Conservation (phyloP, 2,329 filamentous ascomycete genomes). For the Aspergillus hortae region DNA sequence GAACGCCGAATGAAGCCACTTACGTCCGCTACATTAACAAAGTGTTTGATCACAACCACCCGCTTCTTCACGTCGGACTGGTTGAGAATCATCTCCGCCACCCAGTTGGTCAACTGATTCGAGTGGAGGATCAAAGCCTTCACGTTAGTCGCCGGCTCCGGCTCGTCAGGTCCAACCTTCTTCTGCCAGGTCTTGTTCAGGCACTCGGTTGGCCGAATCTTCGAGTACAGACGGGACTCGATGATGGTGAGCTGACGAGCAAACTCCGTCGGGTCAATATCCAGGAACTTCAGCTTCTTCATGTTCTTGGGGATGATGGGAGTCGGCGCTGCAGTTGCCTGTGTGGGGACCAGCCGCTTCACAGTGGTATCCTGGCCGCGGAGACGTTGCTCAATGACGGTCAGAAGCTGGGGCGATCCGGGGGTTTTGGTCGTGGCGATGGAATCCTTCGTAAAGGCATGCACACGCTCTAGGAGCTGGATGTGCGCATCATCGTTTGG, state of each 20-base stretch:
- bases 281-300: constrained; percentile 98
- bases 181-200: constrained; percentile 99
- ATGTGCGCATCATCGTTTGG: constrained; percentile 81
- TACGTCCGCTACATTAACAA: constrained; percentile 93
- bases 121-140: constrained; percentile 96
- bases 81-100: constrained; percentile 96
- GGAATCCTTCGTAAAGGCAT: constrained; percentile 84
- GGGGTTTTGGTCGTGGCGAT: constrained; percentile 93
- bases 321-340: constrained; percentile 75
- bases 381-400: constrained; percentile 82
- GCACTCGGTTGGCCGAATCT: constrained; percentile 94
- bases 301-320: constrained; percentile 98
- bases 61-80: constrained; percentile 94
- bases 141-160: constrained; percentile 84
- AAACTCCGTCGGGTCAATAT: constrained; percentile 94
- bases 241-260: constrained; percentile 97
- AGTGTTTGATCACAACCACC: constrained; percentile 97
- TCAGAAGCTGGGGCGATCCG: constrained; percentile 78
- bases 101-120: constrained; percentile 99
- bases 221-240: constrained; percentile 88
- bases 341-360: constrained; percentile 80
- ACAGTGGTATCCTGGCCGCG: constrained; percentile 82
- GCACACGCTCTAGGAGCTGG: constrained; percentile 81
- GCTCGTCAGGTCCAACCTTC: constrained; percentile 69
- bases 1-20: constrained; percentile 7